Evolutionary conservation across 2,329 filamentous ascomycete species (phyloP).

Genomic region (Botrytis porri): DNA sequence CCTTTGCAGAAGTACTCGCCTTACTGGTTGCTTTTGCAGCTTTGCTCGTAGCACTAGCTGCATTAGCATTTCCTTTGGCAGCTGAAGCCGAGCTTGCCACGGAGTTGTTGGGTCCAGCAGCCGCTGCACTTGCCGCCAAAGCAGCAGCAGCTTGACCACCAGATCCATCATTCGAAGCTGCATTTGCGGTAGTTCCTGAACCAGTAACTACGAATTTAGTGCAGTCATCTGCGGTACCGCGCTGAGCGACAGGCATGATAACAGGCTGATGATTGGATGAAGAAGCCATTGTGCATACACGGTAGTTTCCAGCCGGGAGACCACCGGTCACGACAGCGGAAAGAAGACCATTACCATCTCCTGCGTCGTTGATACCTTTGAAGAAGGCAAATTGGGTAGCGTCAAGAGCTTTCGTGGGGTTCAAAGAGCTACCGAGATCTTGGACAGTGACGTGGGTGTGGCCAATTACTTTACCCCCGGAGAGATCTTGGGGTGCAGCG

Average conservation of each 20-base stretch:
- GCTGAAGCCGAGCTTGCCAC: slow-evolving; percentile 25
- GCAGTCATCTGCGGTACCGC: slow-evolving; percentile 46
- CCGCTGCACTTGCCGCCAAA: slow-evolving; percentile 32
- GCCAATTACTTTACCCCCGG: slow-evolving; percentile 39
- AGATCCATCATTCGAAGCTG: slow-evolving; percentile 26
- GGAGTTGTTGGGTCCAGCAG: slow-evolving; percentile 29
- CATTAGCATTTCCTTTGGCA: slow-evolving; percentile 30
- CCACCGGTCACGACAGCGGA: slow-evolving; percentile 41
- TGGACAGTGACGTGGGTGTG: slow-evolving; percentile 44
- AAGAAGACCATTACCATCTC: slow-evolving; percentile 42
- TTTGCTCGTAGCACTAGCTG: slow-evolving; percentile 7
- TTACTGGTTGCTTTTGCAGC: not conserved
- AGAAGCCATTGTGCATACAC: slow-evolving; percentile 45
- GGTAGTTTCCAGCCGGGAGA: slow-evolving; percentile 44
- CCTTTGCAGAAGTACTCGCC: not conserved
- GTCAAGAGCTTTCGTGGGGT: slow-evolving; percentile 36
- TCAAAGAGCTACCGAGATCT: slow-evolving; percentile 37
- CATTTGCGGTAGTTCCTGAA: slow-evolving; percentile 27
- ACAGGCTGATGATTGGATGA: slow-evolving; percentile 46
- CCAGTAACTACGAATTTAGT: slow-evolving; percentile 43
- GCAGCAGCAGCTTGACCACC: slow-evolving; percentile 26
- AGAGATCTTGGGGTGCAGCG: slow-evolving; percentile 39
- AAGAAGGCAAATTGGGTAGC: slow-evolving; percentile 42
- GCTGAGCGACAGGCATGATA: slow-evolving; percentile 45
- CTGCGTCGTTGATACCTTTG: slow-evolving; percentile 44